Conservation (phyloP, 108 stramenopile genomes). For the Parietichytrium sp. region DNA sequence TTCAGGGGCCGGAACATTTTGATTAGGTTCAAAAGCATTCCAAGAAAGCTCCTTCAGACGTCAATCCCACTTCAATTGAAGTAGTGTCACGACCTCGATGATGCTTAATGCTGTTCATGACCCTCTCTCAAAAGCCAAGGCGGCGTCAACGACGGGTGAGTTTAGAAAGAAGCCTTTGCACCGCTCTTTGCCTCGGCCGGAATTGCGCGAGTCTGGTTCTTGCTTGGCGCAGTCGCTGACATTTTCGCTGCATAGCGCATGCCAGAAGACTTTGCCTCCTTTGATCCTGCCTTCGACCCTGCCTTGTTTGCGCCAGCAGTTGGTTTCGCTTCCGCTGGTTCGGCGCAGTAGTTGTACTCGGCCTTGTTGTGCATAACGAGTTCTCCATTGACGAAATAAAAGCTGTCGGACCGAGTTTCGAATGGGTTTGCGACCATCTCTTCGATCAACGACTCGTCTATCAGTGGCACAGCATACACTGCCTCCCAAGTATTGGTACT, state of each 20-base stretch:
- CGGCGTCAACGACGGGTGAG: too few species aligned
- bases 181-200: constrained; percentile 29
- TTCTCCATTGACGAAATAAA: constrained; percentile 72
- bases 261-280: background rate
- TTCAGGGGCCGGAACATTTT: too few species aligned
- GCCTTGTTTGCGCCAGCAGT: background rate
- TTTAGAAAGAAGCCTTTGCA: constrained; percentile 24
- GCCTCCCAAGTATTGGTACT: constrained; percentile 74
- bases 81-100: too few species aligned
- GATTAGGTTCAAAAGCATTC: too few species aligned
- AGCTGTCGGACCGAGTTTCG: constrained; percentile 66
- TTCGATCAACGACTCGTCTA: constrained; percentile 66
- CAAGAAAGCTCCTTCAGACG: too few species aligned
- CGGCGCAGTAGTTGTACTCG: constrained; percentile 63
- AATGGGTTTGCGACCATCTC: constrained; percentile 71
- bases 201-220: background rate
- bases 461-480: constrained; percentile 69
- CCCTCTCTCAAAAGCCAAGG: too few species aligned
- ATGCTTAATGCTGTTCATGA: too few species aligned
- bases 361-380: constrained; percentile 78
- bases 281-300: constrained; percentile 33
- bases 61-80: too few species aligned
- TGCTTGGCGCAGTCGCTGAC: constrained; percentile 30
- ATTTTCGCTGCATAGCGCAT: background rate
- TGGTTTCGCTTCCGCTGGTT: background rate